Conservation (phyloP, 2,329 filamentous ascomycete species). For the Beauveria sp. region DNA sequence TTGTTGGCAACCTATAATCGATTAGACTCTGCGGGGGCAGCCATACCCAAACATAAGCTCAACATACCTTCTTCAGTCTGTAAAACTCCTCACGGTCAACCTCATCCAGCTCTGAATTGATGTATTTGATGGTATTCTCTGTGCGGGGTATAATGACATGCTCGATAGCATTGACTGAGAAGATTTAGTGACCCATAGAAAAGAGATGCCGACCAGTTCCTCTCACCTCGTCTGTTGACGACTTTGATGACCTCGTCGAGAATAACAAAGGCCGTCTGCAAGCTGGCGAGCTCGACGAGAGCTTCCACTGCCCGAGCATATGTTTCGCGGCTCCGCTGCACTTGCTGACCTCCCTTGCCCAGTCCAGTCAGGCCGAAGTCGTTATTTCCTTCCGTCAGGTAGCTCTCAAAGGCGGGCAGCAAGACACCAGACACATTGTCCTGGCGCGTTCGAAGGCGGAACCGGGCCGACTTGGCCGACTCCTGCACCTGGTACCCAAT, state of each 20-base stretch:
- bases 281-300: slow-evolving; percentile 84
- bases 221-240: slow-evolving; percentile 82
- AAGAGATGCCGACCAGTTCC: not conserved
- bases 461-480: slow-evolving; percentile 85
- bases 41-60: not conserved
- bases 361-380: slow-evolving; percentile 94
- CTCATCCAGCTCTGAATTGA: slow-evolving; percentile 97
- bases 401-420: slow-evolving; percentile 88
- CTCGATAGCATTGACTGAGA: slow-evolving; percentile 83
- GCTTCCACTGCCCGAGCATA: slow-evolving; percentile 95
- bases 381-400: slow-evolving; percentile 78
- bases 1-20: slow-evolving; percentile 60
- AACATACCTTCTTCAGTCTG: slow-evolving; percentile 71
- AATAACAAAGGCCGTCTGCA: slow-evolving; percentile 97
- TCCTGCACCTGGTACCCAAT: slow-evolving; percentile 98
- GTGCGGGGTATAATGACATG: slow-evolving; percentile 96
- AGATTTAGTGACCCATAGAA: not conserved
- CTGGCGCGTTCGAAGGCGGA: slow-evolving; percentile 89
- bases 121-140: slow-evolving; percentile 99
- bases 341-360: slow-evolving; percentile 95
- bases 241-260: slow-evolving; percentile 99
- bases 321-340: slow-evolving; percentile 89
- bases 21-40: not conserved
- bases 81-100: slow-evolving; percentile 98
- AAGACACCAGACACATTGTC: slow-evolving; percentile 98